Conservation (phyloP, 2,329 filamentous ascomycete genomes). For the Cladophialophora carrionii region DNA sequence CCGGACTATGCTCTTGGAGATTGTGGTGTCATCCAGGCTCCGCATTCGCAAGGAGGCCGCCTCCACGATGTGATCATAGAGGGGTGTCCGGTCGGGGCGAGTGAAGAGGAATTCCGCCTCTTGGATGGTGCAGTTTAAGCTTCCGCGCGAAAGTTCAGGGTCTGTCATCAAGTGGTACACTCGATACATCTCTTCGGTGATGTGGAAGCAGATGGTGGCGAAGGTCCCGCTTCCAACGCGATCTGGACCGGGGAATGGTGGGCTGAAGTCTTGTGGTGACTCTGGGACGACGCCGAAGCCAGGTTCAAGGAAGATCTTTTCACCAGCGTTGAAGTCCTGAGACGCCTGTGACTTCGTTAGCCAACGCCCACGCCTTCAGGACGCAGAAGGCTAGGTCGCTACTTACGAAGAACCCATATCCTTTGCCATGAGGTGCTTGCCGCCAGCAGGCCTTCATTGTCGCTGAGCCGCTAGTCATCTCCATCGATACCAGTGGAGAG, state of each 20-base stretch:
- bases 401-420: constrained; percentile 7
- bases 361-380: background rate
- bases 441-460: background rate
- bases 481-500: background rate
- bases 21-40: background rate
- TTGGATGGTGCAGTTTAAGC: background rate
- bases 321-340: background rate
- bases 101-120: background rate
- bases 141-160: background rate
- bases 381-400: background rate
- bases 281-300: constrained; percentile 4
- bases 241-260: background rate
- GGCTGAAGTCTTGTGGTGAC: background rate
- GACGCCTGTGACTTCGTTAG: background rate
- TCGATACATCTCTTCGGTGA: background rate
- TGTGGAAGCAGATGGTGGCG: background rate
- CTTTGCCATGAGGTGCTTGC: constrained; percentile 6
- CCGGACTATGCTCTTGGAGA: background rate
- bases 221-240: background rate
- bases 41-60: background rate
- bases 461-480: background rate
- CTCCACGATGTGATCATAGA: constrained; percentile 1
- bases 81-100: background rate
- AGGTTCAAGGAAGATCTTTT: constrained; percentile 2
- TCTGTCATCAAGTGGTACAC: background rate